Conservation (phyloP, 768 basidiomycete species). For the Rubroboletus satanas region DNA sequence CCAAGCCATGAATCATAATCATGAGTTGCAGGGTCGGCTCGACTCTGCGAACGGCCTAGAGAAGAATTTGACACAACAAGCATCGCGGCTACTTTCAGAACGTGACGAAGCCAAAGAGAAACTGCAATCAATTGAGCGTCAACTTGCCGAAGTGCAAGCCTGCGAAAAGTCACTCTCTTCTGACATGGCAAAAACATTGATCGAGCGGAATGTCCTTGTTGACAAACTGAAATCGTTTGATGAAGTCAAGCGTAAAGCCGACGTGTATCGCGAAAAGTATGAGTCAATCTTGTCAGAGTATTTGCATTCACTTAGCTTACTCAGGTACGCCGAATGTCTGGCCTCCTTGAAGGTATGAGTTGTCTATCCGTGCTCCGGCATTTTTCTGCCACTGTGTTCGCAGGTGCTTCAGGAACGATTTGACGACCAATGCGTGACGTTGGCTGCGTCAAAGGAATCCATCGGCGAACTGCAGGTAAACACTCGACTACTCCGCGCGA, state of each 20-base stretch:
- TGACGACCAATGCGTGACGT: slow-evolving; percentile 52
- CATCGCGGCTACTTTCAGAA: slow-evolving; percentile 24
- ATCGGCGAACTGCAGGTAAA: slow-evolving; percentile 49
- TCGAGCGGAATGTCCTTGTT: slow-evolving; percentile 18
- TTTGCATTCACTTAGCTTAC: background rate
- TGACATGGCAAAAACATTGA: slow-evolving; percentile 12
- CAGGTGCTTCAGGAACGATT: slow-evolving; percentile 56
- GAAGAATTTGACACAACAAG: slow-evolving; percentile 24
- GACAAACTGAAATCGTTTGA: slow-evolving; percentile 23
- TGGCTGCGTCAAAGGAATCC: slow-evolving; percentile 53
- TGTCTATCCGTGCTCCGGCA: background rate
- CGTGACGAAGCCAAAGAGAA: slow-evolving; percentile 20
- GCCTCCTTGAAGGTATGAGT: slow-evolving; percentile 23
- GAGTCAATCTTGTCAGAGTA: background rate
- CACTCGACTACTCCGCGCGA: background rate
- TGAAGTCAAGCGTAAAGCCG: slow-evolving; percentile 16
- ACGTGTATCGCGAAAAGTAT: slow-evolving; percentile 26
- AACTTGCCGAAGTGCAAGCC: slow-evolving; percentile 16
- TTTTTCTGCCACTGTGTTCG: background rate
- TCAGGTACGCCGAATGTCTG: slow-evolving; percentile 21
- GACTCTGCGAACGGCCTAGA: slow-evolving; percentile 23
- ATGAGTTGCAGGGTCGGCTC: slow-evolving; percentile 28
- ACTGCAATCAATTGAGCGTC: slow-evolving; percentile 11
- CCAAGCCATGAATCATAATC: slow-evolving; percentile 19
- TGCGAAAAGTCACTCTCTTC: slow-evolving; percentile 16